Base-by-base conservation (phyloP, 1,139 yeast genomes). In the Spathaspora jeffriesii region DNA sequence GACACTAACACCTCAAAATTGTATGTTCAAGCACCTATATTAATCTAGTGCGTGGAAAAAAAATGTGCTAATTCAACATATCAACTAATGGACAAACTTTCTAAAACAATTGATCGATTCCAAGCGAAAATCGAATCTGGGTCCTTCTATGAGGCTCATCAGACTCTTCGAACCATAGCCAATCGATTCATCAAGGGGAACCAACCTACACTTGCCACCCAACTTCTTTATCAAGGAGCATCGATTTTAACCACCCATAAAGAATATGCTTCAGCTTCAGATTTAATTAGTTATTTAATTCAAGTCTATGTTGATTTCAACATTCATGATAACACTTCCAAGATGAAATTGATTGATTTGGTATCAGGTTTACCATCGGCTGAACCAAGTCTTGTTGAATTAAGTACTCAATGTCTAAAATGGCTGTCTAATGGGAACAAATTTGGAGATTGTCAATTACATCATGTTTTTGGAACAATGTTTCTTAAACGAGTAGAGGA, bases 61-160 rank as follows among this genome's bases (percentile, higher is more conserved):
- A 13, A 14, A 38, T 13, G 22, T 9, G 17, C 20, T 17, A 21
- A 2, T n/a, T 10, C 6, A 13, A 21, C 5, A 21, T 15, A 38
- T 20, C 20, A 20, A 41, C 64, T 65, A 68, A 57, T 64, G 32
- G 73, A 68, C 53, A 84, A 83, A 58, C 65, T 85, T 36, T 73
- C 78, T 46, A 78, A 79, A 59, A 84, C 90, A 2, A 67, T 86
- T 42, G 81, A 75, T 28, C 70, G 93, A 51, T 86, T 86, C 68
- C 81, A 83, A 58, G 76, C 78, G 42, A 85, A 88, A 59, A 85
- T 92, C 53, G 81, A 79, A 43, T 78, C 78, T 43, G 91, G 91
- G 2, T 88, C 91, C 46, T 90, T 77, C 68, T 92, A 92, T 62
- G 99, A 93, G 63, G 98, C 98, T 0, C 97, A 92, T 62, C 98